Conservation (phyloP, 805 yeast genomes). For the Debaryomyces maramus region DNA sequence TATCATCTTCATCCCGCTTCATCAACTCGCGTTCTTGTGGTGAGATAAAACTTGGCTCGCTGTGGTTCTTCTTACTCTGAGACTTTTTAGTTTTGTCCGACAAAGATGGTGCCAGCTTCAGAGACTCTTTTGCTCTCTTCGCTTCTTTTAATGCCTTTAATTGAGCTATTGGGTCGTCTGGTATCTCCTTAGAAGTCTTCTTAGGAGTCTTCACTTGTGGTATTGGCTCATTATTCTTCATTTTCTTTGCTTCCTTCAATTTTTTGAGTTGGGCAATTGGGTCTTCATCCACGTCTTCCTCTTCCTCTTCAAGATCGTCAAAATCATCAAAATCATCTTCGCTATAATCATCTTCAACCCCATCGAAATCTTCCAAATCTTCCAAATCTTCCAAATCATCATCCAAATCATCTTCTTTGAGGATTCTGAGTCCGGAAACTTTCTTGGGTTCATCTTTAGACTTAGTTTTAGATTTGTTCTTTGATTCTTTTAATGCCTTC, state of each 20-base stretch:
- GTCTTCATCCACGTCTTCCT: slow-evolving; percentile 13
- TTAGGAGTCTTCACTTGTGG: slow-evolving; percentile 22
- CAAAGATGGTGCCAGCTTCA: not conserved
- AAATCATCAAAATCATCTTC: slow-evolving; percentile 21
- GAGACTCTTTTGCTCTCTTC: too few relatives aligned
- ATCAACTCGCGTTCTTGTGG: slow-evolving; percentile 50
- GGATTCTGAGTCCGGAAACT: slow-evolving; percentile 19
- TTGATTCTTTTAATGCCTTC: slow-evolving; percentile 12
- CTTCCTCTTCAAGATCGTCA: slow-evolving; percentile 16
- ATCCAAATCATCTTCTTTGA: slow-evolving; percentile 31
- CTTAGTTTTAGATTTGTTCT: slow-evolving; percentile 15
- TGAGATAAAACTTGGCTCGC: slow-evolving; percentile 16
- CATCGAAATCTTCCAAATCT: slow-evolving; percentile 46
- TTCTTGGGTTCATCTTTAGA: slow-evolving; percentile 11
- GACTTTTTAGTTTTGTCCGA: slow-evolving; percentile 9
- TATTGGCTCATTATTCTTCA: slow-evolving; percentile 20
- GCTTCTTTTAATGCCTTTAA: slow-evolving; percentile 18
- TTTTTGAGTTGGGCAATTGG: slow-evolving; percentile 27
- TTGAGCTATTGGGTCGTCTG: slow-evolving; percentile 26
- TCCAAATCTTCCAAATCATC: slow-evolving; percentile 25
- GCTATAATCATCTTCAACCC: slow-evolving; percentile 40
- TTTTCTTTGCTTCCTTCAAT: slow-evolving; percentile 14
- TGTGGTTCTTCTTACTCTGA: slow-evolving; percentile 8
- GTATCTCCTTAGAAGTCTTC: not conserved
- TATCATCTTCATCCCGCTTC: slow-evolving; percentile 71